Base-by-base conservation (phyloP, 2,329 filamentous ascomycete genomes). In the Cytospora chrysosperma region DNA sequence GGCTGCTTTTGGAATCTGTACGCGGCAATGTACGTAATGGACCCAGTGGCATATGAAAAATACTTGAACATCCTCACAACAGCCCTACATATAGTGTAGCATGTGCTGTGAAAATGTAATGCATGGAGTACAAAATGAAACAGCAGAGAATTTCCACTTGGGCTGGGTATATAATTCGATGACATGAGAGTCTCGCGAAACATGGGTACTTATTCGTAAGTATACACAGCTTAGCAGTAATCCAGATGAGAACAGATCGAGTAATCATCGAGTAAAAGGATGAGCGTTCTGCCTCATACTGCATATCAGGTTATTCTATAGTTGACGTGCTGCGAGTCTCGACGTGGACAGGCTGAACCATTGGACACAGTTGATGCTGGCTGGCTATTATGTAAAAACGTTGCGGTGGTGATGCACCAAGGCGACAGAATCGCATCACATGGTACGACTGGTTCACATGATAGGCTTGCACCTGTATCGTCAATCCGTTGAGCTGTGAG, bases 11-110 rank as follows among this genome's bases (percentile, higher is more conserved):
- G 63, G 63, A 52, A 65, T 65, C 54, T 65, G 59, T 28, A 65
- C 51, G 63, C 63, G 63, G 63, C 24, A 34, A 27, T 53, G 59
- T 65, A 65, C 63, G 63, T 65, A 65, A 65, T 58, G 55, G 37
- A n/a, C 30, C 49, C 53, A 32, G 24, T 32, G 54, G n/a, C 34
- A 61, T 34, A 30, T 56, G 47, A 58, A 55, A 65, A 49, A 26
- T 13, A 10, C 59, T n/a, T 43, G 27, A 37, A 24, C 24, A 17
- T 19, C 52, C 43, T 37, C 26, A 49, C 32, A 40, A 24, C 34
- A 49, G 24, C 10, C 30, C 19, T 26, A 37, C 5, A 13, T 37
- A 15, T 5, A 10, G 32, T 6, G n/a, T 24, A 2, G 10, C 30
- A 24, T 15, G 13, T 12, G 32, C 8, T 37, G 10, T 15, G 5